These are phyloP conservation scores for Citropsis articulata DNA, from an alignment of 345 rosid genomes.

Conservation along the genomic window DNA sequence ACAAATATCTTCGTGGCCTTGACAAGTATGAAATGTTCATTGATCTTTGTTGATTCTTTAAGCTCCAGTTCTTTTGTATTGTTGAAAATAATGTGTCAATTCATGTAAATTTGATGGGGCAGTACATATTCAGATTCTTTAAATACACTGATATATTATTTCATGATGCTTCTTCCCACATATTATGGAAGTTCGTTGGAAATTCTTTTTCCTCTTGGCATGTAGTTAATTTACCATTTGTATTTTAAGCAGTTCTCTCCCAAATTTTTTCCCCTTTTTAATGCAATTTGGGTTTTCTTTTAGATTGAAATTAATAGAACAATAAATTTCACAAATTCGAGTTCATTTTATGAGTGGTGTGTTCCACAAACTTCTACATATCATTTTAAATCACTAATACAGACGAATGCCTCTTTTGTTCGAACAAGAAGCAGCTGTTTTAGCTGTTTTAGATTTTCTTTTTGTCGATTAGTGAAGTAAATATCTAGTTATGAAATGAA, in stretches of 20 bases:
- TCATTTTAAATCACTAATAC: background rate
- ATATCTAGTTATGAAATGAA: background rate
- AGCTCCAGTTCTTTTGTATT: background rate
- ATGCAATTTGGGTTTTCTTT: background rate
- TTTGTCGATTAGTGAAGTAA: background rate
- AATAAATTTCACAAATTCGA: background rate
- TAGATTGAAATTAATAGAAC: background rate
- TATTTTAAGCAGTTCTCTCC: background rate
- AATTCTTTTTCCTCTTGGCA: background rate
- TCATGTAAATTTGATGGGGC: background rate
- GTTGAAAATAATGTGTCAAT: background rate
- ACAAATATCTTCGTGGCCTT: slow-evolving; percentile 82
- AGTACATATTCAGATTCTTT: background rate
- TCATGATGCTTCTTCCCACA: background rate
- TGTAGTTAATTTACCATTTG: background rate
- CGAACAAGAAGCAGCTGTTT: background rate
- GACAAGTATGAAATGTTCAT: slow-evolving; percentile 66
- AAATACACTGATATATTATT: background rate
- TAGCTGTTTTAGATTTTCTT: background rate
- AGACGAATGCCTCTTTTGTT: background rate
- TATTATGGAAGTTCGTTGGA: background rate
- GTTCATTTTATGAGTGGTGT: background rate
- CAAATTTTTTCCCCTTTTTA: background rate
- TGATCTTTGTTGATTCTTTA: slow-evolving; percentile 9
- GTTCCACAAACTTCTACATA: background rate